phyloP scores from a whole-genome alignment of 768 basidiomycete species.

The Serendipita vermifera region DNA sequence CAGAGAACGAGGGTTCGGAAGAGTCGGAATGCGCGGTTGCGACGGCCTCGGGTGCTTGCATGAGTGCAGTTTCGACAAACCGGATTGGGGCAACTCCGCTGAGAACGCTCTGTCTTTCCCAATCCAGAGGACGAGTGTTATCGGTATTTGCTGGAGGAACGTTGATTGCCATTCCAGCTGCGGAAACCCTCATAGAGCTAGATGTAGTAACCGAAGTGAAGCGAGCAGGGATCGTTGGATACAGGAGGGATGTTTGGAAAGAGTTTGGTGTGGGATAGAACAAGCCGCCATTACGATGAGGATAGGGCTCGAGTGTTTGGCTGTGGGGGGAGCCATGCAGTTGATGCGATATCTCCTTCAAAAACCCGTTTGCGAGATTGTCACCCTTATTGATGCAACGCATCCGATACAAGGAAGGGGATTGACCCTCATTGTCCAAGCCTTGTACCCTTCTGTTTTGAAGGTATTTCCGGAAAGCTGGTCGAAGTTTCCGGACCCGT shows the following conservation, averaged over 20 bases:
- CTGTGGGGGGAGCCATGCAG: conserved; percentile 1
- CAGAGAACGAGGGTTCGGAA: background rate
- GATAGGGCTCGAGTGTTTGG: background rate
- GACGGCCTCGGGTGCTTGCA: background rate
- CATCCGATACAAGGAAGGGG: background rate
- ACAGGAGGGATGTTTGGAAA: conserved; percentile 1
- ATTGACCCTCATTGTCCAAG: background rate
- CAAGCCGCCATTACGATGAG: conserved; percentile 3
- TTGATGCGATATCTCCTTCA: conserved; percentile 1
- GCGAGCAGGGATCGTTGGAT: background rate
- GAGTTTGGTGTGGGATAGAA: background rate
- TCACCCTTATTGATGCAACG: background rate
- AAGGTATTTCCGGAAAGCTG: conserved; percentile 41
- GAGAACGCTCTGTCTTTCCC: background rate
- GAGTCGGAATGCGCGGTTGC: background rate
- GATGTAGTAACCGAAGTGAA: background rate
- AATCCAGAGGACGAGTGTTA: background rate
- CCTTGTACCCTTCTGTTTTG: conserved; percentile 17
- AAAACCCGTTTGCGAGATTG: background rate
- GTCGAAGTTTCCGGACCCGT: conserved; percentile 43
- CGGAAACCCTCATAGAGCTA: background rate
- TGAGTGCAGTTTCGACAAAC: background rate
- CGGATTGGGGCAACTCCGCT: background rate
- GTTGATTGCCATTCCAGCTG: background rate
- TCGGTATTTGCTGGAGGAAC: background rate